These are phyloP conservation scores for Posidonia oceanica DNA, from an alignment of 116 monocot species.

Conservation along the genomic window DNA sequence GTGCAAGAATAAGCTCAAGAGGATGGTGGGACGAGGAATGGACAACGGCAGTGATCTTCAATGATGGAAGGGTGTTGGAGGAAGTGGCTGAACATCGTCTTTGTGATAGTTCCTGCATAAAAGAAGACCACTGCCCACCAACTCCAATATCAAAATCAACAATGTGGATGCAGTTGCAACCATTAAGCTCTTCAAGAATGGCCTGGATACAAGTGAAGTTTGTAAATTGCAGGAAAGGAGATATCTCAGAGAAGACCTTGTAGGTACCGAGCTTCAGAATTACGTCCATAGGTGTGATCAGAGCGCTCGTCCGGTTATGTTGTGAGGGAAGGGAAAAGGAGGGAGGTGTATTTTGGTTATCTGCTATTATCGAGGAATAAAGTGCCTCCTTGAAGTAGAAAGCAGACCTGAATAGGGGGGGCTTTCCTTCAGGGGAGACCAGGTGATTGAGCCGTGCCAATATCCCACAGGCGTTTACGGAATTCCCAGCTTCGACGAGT, in stretches of 20 bases:
- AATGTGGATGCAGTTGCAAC: constrained; percentile 38
- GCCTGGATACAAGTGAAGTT: constrained; percentile 68
- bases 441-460: constrained; percentile 99
- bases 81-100: constrained; percentile 11
- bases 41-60: constrained; percentile 57
- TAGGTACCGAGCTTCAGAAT: constrained; percentile 46
- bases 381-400: constrained; percentile 64
- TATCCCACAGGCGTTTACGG: constrained; percentile 68
- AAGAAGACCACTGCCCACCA: constrained; percentile 71
- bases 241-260: constrained; percentile 62
- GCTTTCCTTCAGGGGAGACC: constrained; percentile 44
- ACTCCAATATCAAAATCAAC: constrained; percentile 72
- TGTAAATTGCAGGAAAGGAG: constrained; percentile 62
- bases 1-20: constrained; percentile 52
- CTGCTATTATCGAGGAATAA: constrained; percentile 11
- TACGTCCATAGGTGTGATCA: constrained; percentile 33
- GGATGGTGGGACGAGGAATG: constrained; percentile 30
- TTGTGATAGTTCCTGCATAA: constrained; percentile 75
- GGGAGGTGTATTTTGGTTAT: constrained; percentile 7
- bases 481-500: constrained; percentile 54
- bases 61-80: constrained; percentile 2
- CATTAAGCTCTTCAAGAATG: constrained; percentile 45
- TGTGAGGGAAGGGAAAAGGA: neutral
- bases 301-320: neutral
- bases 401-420: constrained; percentile 47